These are phyloP conservation scores for Ambrosia hybrid DNA, from an alignment of 140 eudicot genomes.

Conservation along the genomic window DNA sequence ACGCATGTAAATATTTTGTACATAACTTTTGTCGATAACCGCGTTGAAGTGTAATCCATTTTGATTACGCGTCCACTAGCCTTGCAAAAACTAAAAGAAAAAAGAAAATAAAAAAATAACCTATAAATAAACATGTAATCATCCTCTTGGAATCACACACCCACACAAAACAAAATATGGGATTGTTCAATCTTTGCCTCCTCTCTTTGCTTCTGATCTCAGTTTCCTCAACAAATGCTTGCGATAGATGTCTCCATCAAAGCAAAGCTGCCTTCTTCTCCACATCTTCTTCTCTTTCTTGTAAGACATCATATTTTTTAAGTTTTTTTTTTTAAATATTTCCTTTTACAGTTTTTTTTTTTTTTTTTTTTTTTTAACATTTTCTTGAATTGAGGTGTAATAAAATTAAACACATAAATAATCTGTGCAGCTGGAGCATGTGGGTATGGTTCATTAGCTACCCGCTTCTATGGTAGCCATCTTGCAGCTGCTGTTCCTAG, in stretches of 20 bases:
- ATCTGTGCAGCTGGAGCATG: slow-evolving; percentile 82
- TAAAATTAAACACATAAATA: not conserved
- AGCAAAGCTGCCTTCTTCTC: slow-evolving; percentile 66
- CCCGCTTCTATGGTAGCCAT: slow-evolving; percentile 48
- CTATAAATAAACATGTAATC: slow-evolving; percentile 33
- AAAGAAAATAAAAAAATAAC: not conserved
- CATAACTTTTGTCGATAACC: slow-evolving; percentile 12
- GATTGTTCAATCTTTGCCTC: slow-evolving; percentile 22
- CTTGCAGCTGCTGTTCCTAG: slow-evolving; percentile 81
- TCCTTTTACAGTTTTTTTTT: too few species aligned
- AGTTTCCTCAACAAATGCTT: slow-evolving; percentile 52
- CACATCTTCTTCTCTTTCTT: slow-evolving; percentile 55
- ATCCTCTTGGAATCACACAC: slow-evolving; percentile 14
- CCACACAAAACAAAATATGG: slow-evolving; percentile 30
- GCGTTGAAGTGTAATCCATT: slow-evolving; percentile 40
- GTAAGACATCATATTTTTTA: slow-evolving; percentile 33
- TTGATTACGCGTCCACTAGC: slow-evolving; percentile 21
- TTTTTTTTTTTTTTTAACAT: too few species aligned
- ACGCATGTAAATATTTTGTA: not conserved
- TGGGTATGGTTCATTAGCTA: slow-evolving; percentile 76
- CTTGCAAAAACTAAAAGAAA: not conserved
- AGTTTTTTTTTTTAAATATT: too few species aligned
- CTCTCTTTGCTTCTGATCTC: slow-evolving; percentile 37
- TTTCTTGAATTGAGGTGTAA: too few species aligned
- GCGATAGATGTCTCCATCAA: slow-evolving; percentile 80